These are phyloP conservation scores for Carex parvula DNA, from an alignment of 176 grass and related monocot genomes.

Conservation along the genomic window DNA sequence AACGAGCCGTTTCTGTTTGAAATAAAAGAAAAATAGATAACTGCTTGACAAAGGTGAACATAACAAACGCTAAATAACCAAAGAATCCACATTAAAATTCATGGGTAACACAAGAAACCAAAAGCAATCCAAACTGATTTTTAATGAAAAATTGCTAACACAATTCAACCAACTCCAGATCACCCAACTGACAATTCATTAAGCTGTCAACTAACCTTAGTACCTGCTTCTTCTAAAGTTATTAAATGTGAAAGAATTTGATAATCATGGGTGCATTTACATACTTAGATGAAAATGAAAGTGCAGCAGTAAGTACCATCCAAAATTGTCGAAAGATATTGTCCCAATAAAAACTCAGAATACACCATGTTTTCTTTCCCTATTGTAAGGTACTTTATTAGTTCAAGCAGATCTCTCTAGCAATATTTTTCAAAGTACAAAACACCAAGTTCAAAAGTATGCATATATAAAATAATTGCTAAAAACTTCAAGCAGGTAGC, in stretches of 20 bases:
- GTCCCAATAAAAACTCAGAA: background rate
- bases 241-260: background rate
- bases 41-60: too few species aligned
- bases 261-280: background rate
- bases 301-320: background rate
- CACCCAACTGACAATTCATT: background rate
- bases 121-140: background rate
- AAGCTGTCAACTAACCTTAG: background rate
- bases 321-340: background rate
- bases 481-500: background rate
- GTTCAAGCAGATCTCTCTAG: background rate
- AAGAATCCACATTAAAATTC: too few species aligned
- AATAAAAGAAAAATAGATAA: too few species aligned
- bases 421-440: background rate
- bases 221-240: background rate
- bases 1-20: too few species aligned
- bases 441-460: slow-evolving; percentile 8
- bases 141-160: background rate
- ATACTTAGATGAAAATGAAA: background rate
- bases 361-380: background rate
- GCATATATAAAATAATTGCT: background rate
- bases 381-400: background rate
- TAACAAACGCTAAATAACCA: too few species aligned
- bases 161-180: background rate
- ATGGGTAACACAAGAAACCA: too few species aligned